These are phyloP conservation scores for Cerioporus squamosus DNA, from an alignment of 1,284 basidiomycete species.

Conservation along the genomic window DNA sequence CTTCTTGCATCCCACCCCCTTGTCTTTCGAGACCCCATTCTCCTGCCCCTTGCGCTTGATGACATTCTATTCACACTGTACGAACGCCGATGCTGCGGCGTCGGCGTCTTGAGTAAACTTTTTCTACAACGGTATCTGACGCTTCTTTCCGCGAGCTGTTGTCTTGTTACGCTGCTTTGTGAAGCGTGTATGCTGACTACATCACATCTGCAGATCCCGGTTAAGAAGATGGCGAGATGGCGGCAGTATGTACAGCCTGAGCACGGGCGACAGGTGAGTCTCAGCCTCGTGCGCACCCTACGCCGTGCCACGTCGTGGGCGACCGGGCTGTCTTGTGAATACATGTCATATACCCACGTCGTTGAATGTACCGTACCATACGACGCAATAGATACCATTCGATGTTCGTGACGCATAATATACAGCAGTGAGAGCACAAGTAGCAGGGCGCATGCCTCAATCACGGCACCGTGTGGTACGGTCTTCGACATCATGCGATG, in stretches of 20 bases:
- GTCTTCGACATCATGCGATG: conserved; percentile 8
- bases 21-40: background rate
- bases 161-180: background rate
- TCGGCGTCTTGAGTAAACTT: conserved; percentile 41
- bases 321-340: too few species aligned
- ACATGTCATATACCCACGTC: too few species aligned
- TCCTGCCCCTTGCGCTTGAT: conserved; percentile 20
- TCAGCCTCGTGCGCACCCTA: too few species aligned
- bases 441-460: background rate
- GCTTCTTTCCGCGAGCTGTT: conserved; percentile 25
- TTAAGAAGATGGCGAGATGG: too few species aligned
- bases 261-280: too few species aligned
- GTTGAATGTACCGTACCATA: too few species aligned
- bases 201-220: background rate
- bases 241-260: too few species aligned
- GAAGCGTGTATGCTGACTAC: conserved; percentile 1
- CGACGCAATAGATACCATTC: too few species aligned
- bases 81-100: conserved; percentile 42
- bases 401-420: too few species aligned
- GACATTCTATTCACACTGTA: conserved; percentile 52
- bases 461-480: background rate
- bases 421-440: too few species aligned
- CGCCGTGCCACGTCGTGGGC: too few species aligned
- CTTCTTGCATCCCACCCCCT: too few species aligned
- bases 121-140: conserved; percentile 71